Conservation (phyloP, 2,329 filamentous ascomycete genomes). For the Trichophyton rubrum region DNA sequence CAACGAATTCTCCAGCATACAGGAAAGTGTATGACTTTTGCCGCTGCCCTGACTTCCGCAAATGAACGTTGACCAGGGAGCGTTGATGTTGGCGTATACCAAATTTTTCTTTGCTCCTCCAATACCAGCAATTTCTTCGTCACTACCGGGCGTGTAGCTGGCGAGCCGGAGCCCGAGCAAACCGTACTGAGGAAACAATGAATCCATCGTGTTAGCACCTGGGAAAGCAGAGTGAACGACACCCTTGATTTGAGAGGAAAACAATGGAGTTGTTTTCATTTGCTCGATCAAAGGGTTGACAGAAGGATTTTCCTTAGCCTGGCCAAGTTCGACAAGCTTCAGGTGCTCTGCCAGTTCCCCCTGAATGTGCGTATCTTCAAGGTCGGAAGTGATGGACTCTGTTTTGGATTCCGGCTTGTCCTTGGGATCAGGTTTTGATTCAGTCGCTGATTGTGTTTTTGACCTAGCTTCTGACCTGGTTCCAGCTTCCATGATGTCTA, state of each 20-base stretch:
- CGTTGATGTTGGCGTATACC: conserved; percentile 38
- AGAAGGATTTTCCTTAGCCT: conserved; percentile 7
- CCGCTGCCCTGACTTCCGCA: conserved; percentile 52
- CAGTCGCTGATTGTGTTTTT: neutral
- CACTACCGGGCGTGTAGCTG: conserved; percentile 11
- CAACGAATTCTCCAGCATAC: conserved; percentile 39
- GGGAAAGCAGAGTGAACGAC: neutral
- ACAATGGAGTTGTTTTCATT: conserved; percentile 12
- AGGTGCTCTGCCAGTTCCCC: conserved; percentile 5
- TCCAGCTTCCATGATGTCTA: neutral
- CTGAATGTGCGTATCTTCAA: neutral
- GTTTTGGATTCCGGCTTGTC: neutral
- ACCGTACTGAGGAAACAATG: conserved; percentile 17
- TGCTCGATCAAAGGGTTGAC: conserved; percentile 10
- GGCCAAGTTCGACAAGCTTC: conserved; percentile 7
- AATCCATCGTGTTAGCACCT: neutral
- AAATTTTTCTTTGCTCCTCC: conserved; percentile 13
- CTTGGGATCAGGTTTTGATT: neutral
- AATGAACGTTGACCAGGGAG: conserved; percentile 48
- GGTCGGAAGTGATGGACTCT: neutral
- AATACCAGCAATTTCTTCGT: neutral
- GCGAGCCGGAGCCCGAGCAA: conserved; percentile 15
- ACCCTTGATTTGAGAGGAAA: conserved; percentile 10
- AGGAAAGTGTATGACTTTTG: conserved; percentile 49
- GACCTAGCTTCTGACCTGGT: neutral